Conservation (phyloP, 1,284 basidiomycete genomes). For the Puccinia polysora region DNA sequence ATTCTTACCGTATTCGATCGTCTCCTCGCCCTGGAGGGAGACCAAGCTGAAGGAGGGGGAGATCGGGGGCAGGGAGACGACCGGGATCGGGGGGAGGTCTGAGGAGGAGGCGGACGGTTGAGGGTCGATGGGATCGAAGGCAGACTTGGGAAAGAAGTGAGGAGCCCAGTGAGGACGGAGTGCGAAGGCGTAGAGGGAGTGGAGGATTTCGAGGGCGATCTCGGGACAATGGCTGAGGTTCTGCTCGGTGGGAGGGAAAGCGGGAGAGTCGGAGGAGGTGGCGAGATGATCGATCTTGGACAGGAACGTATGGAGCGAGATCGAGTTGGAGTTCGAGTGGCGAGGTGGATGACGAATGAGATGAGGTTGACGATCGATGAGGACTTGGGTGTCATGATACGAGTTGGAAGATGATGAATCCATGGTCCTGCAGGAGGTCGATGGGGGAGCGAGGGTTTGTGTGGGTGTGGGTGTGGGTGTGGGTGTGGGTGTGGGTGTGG, state of each 20-base stretch:
- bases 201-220: constrained; percentile 16
- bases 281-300: constrained; percentile 41
- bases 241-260: constrained; percentile 20
- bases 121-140: constrained; percentile 11
- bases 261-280: constrained; percentile 15
- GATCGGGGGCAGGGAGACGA: constrained; percentile 20
- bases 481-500: too few relatives aligned
- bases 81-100: not conserved
- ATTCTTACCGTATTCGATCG: constrained; percentile 33
- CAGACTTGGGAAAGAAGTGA: constrained; percentile 35
- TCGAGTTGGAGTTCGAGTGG: not conserved
- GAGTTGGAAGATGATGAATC: too few relatives aligned
- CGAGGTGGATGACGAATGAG: not conserved
- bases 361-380: not conserved
- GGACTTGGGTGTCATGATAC: constrained; percentile 6
- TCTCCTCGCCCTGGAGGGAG: constrained; percentile 32
- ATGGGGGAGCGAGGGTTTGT: too few relatives aligned
- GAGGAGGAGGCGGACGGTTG: not conserved
- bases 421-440: too few relatives aligned
- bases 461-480: too few relatives aligned
- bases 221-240: constrained; percentile 24
- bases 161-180: constrained; percentile 33
- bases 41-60: constrained; percentile 25
- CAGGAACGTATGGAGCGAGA: constrained; percentile 37
- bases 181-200: constrained; percentile 29